Base-by-base conservation (phyloP, 1,284 basidiomycete genomes). In the Irpex rosettiformis region DNA sequence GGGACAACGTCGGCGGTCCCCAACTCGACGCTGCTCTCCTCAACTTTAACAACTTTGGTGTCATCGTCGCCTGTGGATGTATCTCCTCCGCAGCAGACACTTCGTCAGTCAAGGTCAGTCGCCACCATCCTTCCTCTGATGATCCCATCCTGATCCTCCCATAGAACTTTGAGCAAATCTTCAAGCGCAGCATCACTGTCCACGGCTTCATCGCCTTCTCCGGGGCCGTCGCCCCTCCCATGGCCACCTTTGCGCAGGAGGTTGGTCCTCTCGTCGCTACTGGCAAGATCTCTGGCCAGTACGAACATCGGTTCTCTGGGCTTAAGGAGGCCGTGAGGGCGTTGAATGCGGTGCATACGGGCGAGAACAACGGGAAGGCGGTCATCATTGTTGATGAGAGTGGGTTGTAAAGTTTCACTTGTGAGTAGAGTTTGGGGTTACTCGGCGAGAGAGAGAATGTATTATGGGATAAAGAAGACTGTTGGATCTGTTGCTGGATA, bases 1-100 rank as follows among this genome's bases (percentile, higher is more conserved):
- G 75, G 70, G 75, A 79, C 60, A 77, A 79, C 66, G 84, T 86
- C 52, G 86, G 88, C 2, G 88, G 88, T 0, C 77, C 84, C 58
- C 82, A 80, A 3, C 75, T 88, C n/a, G 83, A 88, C 52, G 72
- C 78, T 43, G 80, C 80, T 8, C 57, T 63, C 8, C 42, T 53
- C 25, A 61, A 61, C 58, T 55, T 61, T 49, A 55, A 28, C 55
- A 21, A 18, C 29, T 45, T 48, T 28, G 56, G 58, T 47, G 28
- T 61, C 25, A 60, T 59, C 54, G 56, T 59, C 61, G 60, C 58
- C 7, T 61, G 62, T 56, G 60, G 62, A 22, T 55, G 57, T 2
- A 54, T 61, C 47, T 53, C 42, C 37, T 55, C 51, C 13, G 55
- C 55, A 4, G 53, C 56, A 25, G 47, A 57, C 22, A 55, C 45